Conservation (phyloP, 2,329 filamentous ascomycete species). For the Aspergillus fijiensis region DNA sequence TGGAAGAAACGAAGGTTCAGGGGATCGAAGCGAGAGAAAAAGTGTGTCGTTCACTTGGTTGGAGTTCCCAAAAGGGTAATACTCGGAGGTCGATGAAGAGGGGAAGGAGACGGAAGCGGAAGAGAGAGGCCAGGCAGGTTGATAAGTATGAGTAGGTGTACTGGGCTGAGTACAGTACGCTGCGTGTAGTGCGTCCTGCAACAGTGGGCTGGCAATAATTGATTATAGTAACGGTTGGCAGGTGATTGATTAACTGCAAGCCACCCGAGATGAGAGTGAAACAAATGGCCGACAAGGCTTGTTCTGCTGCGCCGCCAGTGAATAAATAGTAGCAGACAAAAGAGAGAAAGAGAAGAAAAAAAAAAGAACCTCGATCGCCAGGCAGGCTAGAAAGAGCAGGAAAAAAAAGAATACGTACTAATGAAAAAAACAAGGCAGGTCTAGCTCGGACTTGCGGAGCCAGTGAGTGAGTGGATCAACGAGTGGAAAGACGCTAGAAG, state of each 20-base stretch:
- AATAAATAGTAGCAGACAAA: background rate
- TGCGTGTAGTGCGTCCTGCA: no score
- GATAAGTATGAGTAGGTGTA: background rate
- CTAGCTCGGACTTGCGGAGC: conserved; percentile 4
- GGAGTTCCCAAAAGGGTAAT: background rate
- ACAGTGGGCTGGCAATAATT: background rate
- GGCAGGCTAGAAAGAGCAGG: background rate
- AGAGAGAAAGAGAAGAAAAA: background rate
- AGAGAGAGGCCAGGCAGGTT: background rate
- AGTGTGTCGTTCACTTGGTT: background rate
- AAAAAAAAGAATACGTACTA: background rate
- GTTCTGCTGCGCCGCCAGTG: background rate
- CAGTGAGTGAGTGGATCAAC: background rate
- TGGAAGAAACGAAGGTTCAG: background rate
- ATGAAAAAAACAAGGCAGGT: conserved; percentile 5
- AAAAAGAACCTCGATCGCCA: background rate
- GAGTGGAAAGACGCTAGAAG: background rate
- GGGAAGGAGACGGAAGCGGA: background rate
- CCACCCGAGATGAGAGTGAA: background rate
- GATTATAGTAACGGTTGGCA: background rate
- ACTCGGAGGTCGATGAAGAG: background rate
- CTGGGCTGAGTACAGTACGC: no score
- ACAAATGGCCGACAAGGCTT: background rate
- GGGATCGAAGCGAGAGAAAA: background rate
- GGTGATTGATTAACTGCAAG: background rate